phyloP scores from a whole-genome alignment of 2,329 filamentous ascomycete species.

The Cladosporium phlei region DNA sequence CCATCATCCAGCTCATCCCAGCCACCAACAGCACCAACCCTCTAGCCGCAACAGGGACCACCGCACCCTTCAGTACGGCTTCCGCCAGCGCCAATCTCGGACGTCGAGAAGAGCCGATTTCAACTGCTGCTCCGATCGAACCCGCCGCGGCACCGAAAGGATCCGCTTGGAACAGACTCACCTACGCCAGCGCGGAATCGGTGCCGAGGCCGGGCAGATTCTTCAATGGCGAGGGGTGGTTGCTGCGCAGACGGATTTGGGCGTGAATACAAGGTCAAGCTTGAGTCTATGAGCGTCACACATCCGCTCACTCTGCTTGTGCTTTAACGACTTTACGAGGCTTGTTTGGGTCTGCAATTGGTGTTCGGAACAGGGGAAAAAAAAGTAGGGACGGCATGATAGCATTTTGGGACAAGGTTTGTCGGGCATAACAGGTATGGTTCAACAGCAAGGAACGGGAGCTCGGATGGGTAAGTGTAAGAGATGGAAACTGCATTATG shows the following conservation, averaged over 20 bases:
- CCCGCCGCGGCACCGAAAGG: background rate
- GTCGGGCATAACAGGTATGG: too few species aligned
- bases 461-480: conserved; percentile 1
- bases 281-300: background rate
- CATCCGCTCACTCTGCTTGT: too few species aligned
- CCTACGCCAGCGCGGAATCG: conserved; percentile 2
- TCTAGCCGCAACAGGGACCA: conserved; percentile 1
- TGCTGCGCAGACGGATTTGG: background rate
- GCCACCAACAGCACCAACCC: conserved; percentile 3
- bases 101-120: background rate
- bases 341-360: background rate
- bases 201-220: conserved; percentile 4
- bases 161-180: conserved; percentile 5
- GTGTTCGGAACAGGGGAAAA: background rate
- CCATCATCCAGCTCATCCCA: conserved; percentile 7
- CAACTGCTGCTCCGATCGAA: conserved; percentile 4
- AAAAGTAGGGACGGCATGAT: background rate
- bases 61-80: background rate
- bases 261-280: background rate
- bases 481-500: background rate
- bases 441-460: too few species aligned
- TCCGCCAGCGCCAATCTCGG: conserved; percentile 4
- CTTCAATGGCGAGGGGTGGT: conserved; percentile 7
- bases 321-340: background rate
- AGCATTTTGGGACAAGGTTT: too few species aligned